These are phyloP conservation scores for Penicillium hordei DNA, from an alignment of 2,329 filamentous ascomycete species.

Conservation along the genomic window DNA sequence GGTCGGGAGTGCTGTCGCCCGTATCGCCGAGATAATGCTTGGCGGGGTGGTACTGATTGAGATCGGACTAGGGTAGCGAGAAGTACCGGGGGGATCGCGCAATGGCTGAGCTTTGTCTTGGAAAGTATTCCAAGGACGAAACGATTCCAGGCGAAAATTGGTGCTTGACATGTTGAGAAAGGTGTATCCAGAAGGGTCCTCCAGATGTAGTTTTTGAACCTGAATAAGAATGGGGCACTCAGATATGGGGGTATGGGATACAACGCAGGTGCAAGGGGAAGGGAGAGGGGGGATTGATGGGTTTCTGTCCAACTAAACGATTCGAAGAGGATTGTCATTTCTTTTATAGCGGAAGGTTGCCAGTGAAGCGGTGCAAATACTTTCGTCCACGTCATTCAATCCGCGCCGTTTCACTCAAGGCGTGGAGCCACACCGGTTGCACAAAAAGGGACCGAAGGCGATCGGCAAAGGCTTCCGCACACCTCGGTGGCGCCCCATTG, in stretches of 20 bases:
- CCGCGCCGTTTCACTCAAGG: not conserved
- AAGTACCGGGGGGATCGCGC: not conserved
- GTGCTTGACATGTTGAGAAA: conserved; percentile 5
- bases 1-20: too few relatives aligned
- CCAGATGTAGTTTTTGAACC: not conserved
- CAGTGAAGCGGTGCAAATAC: not conserved
- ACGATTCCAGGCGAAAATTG: conserved; percentile 11
- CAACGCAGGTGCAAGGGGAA: not conserved
- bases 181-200: not conserved
- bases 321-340: not conserved
- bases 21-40: too few relatives aligned
- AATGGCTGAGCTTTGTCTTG: conserved; percentile 10
- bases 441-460: not conserved
- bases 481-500: not conserved
- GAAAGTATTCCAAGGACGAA: conserved; percentile 14
- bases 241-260: not conserved
- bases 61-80: conserved; percentile 14
- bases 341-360: conserved; percentile 4
- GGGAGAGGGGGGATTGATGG: not conserved
- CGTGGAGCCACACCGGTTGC: not conserved
- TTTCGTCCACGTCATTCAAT: not conserved
- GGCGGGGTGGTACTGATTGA: conserved; percentile 11
- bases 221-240: not conserved
- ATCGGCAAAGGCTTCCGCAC: not conserved
- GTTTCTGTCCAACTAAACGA: not conserved